Base-by-base conservation (phyloP, 2,329 filamentous ascomycete genomes). In the Drechslerella dactyloides region DNA sequence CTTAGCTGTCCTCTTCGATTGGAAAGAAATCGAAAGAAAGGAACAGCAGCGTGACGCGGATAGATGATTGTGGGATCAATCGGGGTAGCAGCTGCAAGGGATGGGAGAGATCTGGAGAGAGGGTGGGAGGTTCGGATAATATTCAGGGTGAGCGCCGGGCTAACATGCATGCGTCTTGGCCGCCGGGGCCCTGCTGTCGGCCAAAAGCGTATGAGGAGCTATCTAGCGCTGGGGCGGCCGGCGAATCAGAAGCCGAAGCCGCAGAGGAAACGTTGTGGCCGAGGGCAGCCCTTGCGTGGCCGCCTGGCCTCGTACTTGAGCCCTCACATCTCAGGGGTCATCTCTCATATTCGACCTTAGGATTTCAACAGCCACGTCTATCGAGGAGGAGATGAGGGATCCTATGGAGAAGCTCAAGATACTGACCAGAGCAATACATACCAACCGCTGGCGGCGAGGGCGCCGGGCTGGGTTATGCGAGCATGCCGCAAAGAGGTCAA, bases 71-170 rank as follows among this genome's bases (percentile, higher is more conserved):
- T 33, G 27, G 8, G 27, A 33, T 33, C 27, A 3, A 15, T 42
- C 37, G 37, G 2, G 37, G 15, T 15, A 42, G 3, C 4, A 40
- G 59, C 53, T 63, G 58, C 40, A 59, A 53, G 61, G 52, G 33
- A 56, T 44, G 57, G 56, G 44, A 37, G 13, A 37, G 33, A 37
- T 37, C 4, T 42, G 13, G 37, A 17, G 37, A 6, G 46, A 35
- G 46, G 24, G 52, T 61, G 60, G 64, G 57, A 52, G 42, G 50
- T 57, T n/a, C 56, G 44, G 46, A 13, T 7, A 59, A 59, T 58
- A 58, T 70, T 59, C 63, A 59, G 66, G 66, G 59, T 57, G 65
- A 44, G 46, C 57, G 33, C n/a, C 15, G 24, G 17, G 40, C 44
- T 68, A 51, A 56, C 63, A 48, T 42, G 37, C 37, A 60, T 46